Evolutionary conservation across 148 eudicot species (phyloP), one percentile per base, ranked within the genome.

Genomic region (Polygonum maritimum): DNA sequence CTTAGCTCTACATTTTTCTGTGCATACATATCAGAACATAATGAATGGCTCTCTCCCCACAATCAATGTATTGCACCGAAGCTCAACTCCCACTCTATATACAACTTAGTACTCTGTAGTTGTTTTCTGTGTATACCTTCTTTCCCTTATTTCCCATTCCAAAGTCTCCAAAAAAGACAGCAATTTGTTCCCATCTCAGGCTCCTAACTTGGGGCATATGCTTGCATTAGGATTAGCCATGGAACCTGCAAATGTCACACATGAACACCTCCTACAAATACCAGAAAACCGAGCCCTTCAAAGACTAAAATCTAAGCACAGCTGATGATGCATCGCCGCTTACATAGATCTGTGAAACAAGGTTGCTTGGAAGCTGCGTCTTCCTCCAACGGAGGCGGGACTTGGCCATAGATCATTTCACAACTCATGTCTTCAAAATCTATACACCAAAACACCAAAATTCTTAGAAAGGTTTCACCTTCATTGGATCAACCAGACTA

Each of bases 381-480:
- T 71, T 88, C 90, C 81, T 94, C 95, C 31, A 94, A 85, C 40
- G 91, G 74, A 11, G 98, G 97, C 36, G 98, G 98, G 70, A 80
- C 85, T 84, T 91, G 98, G 52, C 98, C 98, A 75, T 94, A 94
- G 48, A 91, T 79, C 98, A 94, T 94, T 69, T 94, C 98, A 55
- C 98, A 94, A 70, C 98, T 94, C 98, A 94, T 94, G 75, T 94
- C 98, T 84, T 94, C 98, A 85, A 94, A 94, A 84, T 94, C 98
- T 94, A 26, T 26, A 85, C 83, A 7, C 54, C 31, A 18, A 31
- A 49, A 26, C 44, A 39, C 19, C 4, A 15, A 41, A 9, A 47
- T 40, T 54, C 6, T 54, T 19, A 44, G 10, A 44, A 7, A 44
- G 1, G 2, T 48, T 58, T 51, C 55, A 14, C n/a, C 12, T 14